Conservation (phyloP, 441 rosid species). For the Breynia disticha region DNA sequence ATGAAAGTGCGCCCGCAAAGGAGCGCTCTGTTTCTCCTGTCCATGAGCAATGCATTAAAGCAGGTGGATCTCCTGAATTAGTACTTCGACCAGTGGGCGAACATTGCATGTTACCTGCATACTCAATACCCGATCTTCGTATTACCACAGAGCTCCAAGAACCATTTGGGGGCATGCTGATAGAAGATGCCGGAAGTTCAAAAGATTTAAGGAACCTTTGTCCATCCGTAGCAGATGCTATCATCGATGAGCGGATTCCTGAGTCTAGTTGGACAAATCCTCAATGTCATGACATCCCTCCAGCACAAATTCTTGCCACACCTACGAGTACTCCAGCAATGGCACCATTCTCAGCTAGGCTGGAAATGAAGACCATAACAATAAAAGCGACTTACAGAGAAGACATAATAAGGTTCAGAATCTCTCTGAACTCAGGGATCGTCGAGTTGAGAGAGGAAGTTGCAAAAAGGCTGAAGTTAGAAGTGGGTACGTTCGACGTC, state of each 20-base stretch:
- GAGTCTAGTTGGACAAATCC: constrained; percentile 39
- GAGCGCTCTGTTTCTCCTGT: constrained; percentile 23
- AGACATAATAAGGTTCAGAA: constrained; percentile 74
- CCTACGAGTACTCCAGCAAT: constrained; percentile 9
- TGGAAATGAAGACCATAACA: constrained; percentile 37
- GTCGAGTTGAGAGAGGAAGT: constrained; percentile 66
- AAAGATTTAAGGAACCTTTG: constrained; percentile 73
- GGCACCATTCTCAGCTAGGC: constrained; percentile 15
- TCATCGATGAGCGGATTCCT: constrained; percentile 37
- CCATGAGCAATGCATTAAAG: constrained; percentile 17
- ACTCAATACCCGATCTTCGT: constrained; percentile 30
- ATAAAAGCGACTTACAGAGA: constrained; percentile 71
- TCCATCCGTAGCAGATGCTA: constrained; percentile 35
- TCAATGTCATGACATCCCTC: constrained; percentile 22
- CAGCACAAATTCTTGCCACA: constrained; percentile 23
- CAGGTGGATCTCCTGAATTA: constrained; percentile 22
- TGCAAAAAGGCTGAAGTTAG: constrained; percentile 75
- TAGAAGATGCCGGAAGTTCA: constrained; percentile 78
- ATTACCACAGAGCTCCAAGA: constrained; percentile 26
- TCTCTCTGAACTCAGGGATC: constrained; percentile 36
- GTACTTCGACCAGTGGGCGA: constrained; percentile 15
- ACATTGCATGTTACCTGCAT: constrained; percentile 22
- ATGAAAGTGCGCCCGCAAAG: constrained; percentile 26
- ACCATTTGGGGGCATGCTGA: constrained; percentile 52
- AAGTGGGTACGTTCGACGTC: constrained; percentile 60